Conservation (phyloP, 305 asterid species). For the Fraxinus sp. region DNA sequence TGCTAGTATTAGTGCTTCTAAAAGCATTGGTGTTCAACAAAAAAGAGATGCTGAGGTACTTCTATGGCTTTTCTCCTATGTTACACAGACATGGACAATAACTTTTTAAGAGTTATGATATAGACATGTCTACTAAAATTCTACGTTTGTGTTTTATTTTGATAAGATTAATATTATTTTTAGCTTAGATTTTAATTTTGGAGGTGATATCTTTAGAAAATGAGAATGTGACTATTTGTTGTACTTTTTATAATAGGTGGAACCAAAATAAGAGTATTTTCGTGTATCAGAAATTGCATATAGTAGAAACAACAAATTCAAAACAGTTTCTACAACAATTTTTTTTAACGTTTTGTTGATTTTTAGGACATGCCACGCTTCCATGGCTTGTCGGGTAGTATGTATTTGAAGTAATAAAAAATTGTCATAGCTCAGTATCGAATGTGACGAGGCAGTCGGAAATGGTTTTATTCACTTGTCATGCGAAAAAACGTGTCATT, state of each 20-base stretch:
- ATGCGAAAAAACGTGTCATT: background rate
- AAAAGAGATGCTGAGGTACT: constrained; percentile 62
- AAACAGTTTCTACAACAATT: background rate
- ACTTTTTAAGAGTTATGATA: background rate
- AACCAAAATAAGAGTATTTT: background rate
- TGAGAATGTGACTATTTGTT: background rate
- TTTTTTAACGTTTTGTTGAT: background rate
- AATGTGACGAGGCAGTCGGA: background rate
- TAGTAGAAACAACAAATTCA: background rate
- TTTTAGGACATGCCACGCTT: background rate
- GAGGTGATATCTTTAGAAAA: background rate
- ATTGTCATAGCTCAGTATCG: background rate
- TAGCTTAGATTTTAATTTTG: background rate
- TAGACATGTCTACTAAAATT: background rate
- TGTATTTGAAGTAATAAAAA: background rate
- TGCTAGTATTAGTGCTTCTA: constrained; percentile 92
- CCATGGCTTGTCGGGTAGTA: background rate
- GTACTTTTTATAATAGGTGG: background rate
- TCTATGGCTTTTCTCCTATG: background rate
- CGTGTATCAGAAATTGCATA: background rate
- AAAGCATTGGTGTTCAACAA: constrained; percentile 72
- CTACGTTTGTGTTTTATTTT: background rate
- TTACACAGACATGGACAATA: background rate
- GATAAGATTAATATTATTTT: background rate
- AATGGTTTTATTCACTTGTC: background rate